These are phyloP conservation scores for Nigrospora oryzae DNA, from an alignment of 2,329 filamentous ascomycete species.

Conservation along the genomic window DNA sequence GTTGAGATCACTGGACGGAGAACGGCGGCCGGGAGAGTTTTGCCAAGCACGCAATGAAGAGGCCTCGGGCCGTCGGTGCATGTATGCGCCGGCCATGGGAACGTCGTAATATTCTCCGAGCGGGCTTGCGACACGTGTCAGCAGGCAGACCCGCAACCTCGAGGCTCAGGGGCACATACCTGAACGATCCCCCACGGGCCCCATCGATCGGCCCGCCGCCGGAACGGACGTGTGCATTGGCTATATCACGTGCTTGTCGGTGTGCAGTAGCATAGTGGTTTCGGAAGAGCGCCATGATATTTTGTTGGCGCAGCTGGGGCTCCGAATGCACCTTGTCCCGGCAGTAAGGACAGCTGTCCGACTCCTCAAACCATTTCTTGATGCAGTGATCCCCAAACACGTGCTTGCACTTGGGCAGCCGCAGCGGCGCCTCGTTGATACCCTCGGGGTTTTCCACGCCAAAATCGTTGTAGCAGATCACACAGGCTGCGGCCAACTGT, in stretches of 20 bases:
- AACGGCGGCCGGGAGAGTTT: slow-evolving; percentile 7
- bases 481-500: slow-evolving; percentile 35
- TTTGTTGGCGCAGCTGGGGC: slow-evolving; percentile 10
- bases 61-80: not conserved
- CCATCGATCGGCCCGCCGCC: too few relatives aligned
- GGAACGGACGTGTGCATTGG: too few relatives aligned
- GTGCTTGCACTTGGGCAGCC: slow-evolving; percentile 54
- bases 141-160: too few relatives aligned
- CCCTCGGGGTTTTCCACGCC: slow-evolving; percentile 49
- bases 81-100: too few relatives aligned
- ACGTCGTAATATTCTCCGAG: too few relatives aligned
- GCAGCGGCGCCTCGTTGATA: slow-evolving; percentile 45
- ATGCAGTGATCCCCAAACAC: slow-evolving; percentile 58
- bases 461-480: slow-evolving; percentile 59
- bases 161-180: too few relatives aligned
- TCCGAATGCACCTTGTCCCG: slow-evolving; percentile 52
- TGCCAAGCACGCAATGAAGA: not conserved
- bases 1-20: slow-evolving; percentile 16
- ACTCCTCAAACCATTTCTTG: slow-evolving; percentile 56
- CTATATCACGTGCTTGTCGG: too few relatives aligned
- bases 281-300: too few relatives aligned
- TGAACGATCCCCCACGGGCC: too few relatives aligned
- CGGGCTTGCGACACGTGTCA: too few relatives aligned
- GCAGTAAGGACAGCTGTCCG: slow-evolving; percentile 56
- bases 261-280: too few relatives aligned